Conservation (phyloP, 495 filamentous ascomycete genomes). For the Penicillium macrosclerotiorum region DNA sequence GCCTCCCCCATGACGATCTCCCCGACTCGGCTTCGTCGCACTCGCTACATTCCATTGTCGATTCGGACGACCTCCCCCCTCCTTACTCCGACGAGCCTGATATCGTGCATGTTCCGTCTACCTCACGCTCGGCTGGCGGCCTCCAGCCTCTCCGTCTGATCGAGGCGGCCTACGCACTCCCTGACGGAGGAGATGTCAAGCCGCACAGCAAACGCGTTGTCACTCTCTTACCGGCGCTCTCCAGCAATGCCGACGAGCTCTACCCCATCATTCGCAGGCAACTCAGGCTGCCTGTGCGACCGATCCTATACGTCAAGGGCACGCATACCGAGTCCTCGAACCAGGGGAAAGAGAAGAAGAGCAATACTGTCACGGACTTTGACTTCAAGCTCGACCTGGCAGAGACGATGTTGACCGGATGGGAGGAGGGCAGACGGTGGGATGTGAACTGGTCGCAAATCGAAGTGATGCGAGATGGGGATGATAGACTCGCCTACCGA, state of each 20-base stretch:
- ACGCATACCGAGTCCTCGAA: slow-evolving; percentile 29
- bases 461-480: slow-evolving; percentile 25
- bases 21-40: slow-evolving; percentile 16
- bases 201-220: slow-evolving; percentile 18
- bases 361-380: slow-evolving; percentile 36
- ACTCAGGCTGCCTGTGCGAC: slow-evolving; percentile 35
- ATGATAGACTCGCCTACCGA: slow-evolving; percentile 28
- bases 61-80: slow-evolving; percentile 20
- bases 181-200: slow-evolving; percentile 8
- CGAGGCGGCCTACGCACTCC: slow-evolving; percentile 23
- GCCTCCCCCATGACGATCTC: slow-evolving; percentile 12
- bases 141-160: slow-evolving; percentile 12
- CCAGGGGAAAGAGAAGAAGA: slow-evolving; percentile 30
- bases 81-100: slow-evolving; percentile 25
- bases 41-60: slow-evolving; percentile 24
- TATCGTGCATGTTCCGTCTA: slow-evolving; percentile 1
- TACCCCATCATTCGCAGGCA: slow-evolving; percentile 28
- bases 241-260: slow-evolving; percentile 21
- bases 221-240: slow-evolving; percentile 26
- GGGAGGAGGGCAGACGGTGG: slow-evolving; percentile 15
- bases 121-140: not conserved
- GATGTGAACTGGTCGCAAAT: slow-evolving; percentile 18
- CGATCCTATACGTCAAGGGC: slow-evolving; percentile 32
- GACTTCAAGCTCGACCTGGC: slow-evolving; percentile 38
- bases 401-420: slow-evolving; percentile 31